Evolutionary conservation across 2,329 filamentous ascomycete species (phyloP).

Genomic region (Penicillium concentricum): DNA sequence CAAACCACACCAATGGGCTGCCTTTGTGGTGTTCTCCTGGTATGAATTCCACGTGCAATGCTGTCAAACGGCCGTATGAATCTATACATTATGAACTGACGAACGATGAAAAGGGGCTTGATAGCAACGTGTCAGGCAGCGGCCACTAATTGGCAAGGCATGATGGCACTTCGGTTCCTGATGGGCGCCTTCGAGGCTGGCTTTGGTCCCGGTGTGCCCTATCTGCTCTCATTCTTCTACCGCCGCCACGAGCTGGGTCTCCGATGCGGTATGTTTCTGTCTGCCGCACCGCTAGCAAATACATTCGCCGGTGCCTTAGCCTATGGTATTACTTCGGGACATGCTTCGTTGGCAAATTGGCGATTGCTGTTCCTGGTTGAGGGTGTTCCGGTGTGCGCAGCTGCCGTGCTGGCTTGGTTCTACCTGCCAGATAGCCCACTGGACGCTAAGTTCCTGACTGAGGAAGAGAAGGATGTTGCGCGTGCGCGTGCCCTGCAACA

Average conservation of each 20-base stretch:
- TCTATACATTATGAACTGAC: conserved; percentile 5
- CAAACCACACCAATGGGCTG: conserved; percentile 44
- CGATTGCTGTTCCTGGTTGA: conserved; percentile 65
- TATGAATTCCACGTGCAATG: conserved; percentile 24
- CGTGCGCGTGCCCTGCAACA: conserved; percentile 54
- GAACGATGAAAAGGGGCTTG: conserved; percentile 41
- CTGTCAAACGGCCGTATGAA: conserved; percentile 14
- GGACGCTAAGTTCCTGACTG: conserved; percentile 55
- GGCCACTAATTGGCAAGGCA: conserved; percentile 44
- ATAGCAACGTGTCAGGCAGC: conserved; percentile 50
- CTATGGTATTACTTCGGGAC: conserved; percentile 63
- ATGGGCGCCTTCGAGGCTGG: conserved; percentile 49
- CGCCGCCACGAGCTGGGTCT: conserved; percentile 57
- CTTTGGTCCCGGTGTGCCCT: conserved; percentile 49
- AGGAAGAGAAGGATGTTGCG: conserved; percentile 60
- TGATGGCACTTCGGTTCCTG: conserved; percentile 52
- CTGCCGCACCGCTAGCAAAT: conserved; percentile 68
- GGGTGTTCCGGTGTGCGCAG: conserved; percentile 58
- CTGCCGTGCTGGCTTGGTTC: conserved; percentile 57
- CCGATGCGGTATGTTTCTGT: conserved; percentile 55
- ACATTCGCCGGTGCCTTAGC: conserved; percentile 71
- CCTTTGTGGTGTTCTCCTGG: conserved; percentile 44
- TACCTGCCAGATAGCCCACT: conserved; percentile 55
- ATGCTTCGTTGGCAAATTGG: conserved; percentile 61
- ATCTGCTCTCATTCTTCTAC: conserved; percentile 59